Conservation (phyloP, 2,329 filamentous ascomycete species). For the Penicillium sp. region DNA sequence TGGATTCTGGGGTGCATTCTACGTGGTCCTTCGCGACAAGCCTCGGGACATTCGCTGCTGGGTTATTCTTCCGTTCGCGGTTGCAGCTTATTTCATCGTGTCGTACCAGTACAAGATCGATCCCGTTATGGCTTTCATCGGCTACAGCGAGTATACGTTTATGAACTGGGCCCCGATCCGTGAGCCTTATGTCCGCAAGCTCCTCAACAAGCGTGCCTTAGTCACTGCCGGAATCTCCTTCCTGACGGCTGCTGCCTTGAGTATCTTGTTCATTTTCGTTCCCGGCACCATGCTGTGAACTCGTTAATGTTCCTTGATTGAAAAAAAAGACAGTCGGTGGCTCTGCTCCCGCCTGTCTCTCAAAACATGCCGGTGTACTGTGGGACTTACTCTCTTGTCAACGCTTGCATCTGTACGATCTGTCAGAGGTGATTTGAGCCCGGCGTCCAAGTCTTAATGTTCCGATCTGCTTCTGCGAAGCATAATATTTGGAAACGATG, state of each 20-base stretch:
- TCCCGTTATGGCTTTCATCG: conserved; percentile 81
- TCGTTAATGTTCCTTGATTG: neutral
- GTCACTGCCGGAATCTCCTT: conserved; percentile 76
- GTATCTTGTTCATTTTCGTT: conserved; percentile 89
- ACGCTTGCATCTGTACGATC: conserved; percentile 2
- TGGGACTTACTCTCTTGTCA: neutral
- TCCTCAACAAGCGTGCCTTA: conserved; percentile 77
- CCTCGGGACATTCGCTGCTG: conserved; percentile 73
- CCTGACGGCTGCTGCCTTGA: conserved; percentile 75
- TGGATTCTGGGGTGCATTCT: conserved; percentile 90
- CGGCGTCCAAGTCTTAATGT: conserved; percentile 11
- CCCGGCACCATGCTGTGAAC: conserved; percentile 64
- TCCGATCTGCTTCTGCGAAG: conserved; percentile 18
- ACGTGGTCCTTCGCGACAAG: conserved; percentile 86
- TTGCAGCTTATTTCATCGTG: conserved; percentile 83
- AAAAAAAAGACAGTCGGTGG: neutral
- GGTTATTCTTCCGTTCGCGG: conserved; percentile 88
- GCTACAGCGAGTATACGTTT: conserved; percentile 93
- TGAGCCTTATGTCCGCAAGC: conserved; percentile 84
- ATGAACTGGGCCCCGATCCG: conserved; percentile 85
- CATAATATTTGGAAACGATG: conserved; percentile 9
- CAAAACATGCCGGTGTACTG: neutral
- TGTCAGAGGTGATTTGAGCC: conserved; percentile 4
- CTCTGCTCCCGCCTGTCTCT: too few relatives aligned
- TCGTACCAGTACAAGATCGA: conserved; percentile 97